phyloP scores from a whole-genome alignment of 306 rosid species.

The Begonia masoniana region DNA sequence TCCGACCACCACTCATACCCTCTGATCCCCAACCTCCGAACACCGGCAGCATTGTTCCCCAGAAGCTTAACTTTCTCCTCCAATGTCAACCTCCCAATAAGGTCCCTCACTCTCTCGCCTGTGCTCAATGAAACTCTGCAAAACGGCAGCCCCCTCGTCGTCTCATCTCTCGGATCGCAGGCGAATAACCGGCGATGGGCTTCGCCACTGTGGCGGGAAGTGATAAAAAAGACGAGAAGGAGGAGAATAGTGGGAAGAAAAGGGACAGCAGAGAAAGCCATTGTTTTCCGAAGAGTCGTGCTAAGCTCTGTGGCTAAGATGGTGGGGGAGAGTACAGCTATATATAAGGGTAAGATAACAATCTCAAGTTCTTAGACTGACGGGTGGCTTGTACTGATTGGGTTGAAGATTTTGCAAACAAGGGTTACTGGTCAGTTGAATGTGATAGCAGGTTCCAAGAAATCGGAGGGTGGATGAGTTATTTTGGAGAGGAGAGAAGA shows the following conservation, averaged over 20 bases:
- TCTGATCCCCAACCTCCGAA: constrained; percentile 60
- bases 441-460: too few species aligned
- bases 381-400: too few species aligned
- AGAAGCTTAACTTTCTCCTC: constrained; percentile 61
- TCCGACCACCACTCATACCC: constrained; percentile 99
- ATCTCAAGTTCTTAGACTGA: too few species aligned
- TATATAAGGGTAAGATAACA: too few species aligned
- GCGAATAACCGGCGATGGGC: constrained; percentile 47
- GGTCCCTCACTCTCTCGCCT: constrained; percentile 57
- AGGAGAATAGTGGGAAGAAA: not conserved
- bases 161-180: constrained; percentile 39
- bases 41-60: constrained; percentile 51
- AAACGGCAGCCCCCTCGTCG: constrained; percentile 28
- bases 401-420: too few species aligned
- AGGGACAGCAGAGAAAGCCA: not conserved
- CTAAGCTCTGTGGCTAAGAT: too few species aligned
- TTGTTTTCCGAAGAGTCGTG: not conserved
- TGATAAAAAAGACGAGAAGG: not conserved
- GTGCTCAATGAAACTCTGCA: constrained; percentile 26
- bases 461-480: too few species aligned
- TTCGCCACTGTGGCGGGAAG: constrained; percentile 9
- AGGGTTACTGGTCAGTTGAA: too few species aligned
- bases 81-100: constrained; percentile 54
- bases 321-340: too few species aligned
- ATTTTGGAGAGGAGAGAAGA: too few species aligned